Evolutionary conservation across 164 flowering plant species (phyloP).

Genomic region (Nelumbo lutea): DNA sequence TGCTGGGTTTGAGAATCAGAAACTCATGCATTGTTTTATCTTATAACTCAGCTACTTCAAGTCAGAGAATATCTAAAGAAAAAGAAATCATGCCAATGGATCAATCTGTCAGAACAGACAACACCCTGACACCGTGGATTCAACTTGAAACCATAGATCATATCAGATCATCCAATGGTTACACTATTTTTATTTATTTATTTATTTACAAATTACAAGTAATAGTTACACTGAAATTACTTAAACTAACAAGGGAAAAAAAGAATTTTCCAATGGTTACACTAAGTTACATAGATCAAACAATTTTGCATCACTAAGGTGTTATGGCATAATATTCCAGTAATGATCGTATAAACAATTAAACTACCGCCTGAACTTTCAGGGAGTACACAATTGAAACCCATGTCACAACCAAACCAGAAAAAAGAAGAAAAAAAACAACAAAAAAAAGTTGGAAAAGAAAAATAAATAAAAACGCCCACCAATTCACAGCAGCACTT

Average conservation of each 20-base stretch:
- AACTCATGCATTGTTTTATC: not conserved
- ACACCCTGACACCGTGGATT: too few relatives aligned
- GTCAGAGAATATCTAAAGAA: too few relatives aligned
- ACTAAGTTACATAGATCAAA: conserved; percentile 9
- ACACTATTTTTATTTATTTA: not conserved
- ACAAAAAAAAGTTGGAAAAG: not conserved
- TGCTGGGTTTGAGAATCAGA: not conserved
- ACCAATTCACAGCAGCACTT: not conserved
- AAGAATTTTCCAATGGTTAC: not conserved
- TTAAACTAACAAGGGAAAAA: too few relatives aligned
- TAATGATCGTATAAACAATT: not conserved
- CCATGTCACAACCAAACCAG: not conserved
- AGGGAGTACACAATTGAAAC: not conserved
- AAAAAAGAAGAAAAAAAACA: not conserved
- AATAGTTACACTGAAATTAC: too few relatives aligned
- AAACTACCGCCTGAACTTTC: not conserved
- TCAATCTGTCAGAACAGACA: too few relatives aligned
- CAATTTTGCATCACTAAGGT: not conserved
- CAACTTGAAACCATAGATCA: not conserved
- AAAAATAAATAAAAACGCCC: not conserved
- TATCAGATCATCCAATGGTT: not conserved
- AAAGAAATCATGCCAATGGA: too few relatives aligned
- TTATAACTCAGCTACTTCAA: not conserved
- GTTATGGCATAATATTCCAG: not conserved
- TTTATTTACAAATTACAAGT: too few relatives aligned